These are phyloP conservation scores for Fonsecaea multimorphosa DNA, from an alignment of 2,329 filamentous ascomycete genomes.

Conservation along the genomic window DNA sequence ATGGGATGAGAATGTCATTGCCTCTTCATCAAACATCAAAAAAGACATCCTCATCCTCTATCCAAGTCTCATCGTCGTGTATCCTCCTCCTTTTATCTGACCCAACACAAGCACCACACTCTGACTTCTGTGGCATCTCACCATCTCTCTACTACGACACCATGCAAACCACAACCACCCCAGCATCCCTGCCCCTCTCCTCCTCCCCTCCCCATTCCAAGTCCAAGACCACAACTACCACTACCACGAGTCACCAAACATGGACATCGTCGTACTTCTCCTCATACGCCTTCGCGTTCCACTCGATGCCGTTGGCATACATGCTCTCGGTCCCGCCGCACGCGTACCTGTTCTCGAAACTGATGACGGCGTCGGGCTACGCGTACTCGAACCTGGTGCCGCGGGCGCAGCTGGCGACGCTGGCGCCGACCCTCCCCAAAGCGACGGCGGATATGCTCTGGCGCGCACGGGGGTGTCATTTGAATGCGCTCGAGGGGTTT, in stretches of 20 bases:
- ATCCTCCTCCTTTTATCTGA: too few relatives aligned
- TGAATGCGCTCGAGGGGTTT: constrained; percentile 46
- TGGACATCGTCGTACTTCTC: constrained; percentile 18
- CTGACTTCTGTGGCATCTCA: too few relatives aligned
- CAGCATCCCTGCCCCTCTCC: too few relatives aligned
- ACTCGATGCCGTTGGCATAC: constrained; percentile 44
- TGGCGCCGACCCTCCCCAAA: constrained; percentile 42
- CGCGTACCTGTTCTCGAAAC: constrained; percentile 43
- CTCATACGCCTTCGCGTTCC: constrained; percentile 39
- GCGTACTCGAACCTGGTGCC: constrained; percentile 44
- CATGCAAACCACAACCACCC: too few relatives aligned
- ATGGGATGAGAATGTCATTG: not conserved
- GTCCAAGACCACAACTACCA: too few relatives aligned
- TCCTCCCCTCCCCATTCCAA: not conserved
- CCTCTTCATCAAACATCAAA: too few relatives aligned
- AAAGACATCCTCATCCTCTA: not conserved
- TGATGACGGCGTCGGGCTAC: constrained; percentile 43
- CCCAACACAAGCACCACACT: too few relatives aligned
- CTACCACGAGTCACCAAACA: too few relatives aligned
- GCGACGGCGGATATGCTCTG: constrained; percentile 39
- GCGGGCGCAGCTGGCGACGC: constrained; percentile 43
- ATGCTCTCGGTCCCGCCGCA: constrained; percentile 43
- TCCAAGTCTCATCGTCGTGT: too few relatives aligned
- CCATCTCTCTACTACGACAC: too few relatives aligned
- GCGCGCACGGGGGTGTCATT: constrained; percentile 43